Conservation (phyloP, 1,284 basidiomycete species). For the Heimioporus retisporus region DNA sequence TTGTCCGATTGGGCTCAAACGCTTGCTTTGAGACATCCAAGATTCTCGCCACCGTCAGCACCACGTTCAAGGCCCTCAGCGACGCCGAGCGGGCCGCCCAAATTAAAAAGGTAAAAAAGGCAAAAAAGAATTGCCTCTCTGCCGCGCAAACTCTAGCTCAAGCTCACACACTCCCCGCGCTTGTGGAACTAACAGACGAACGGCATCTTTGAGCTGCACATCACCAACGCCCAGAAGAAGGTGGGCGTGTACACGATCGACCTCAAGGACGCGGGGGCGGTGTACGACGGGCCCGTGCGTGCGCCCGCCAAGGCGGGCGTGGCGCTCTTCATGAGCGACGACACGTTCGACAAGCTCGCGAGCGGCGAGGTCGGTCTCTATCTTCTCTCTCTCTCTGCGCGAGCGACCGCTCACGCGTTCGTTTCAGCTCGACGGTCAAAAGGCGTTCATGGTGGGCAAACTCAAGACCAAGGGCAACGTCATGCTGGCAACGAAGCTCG, state of each 20-base stretch:
- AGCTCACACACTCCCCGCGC: too few relatives aligned
- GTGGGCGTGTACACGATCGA: conserved; percentile 95
- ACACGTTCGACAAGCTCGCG: conserved; percentile 73
- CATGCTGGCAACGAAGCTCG: conserved; percentile 92
- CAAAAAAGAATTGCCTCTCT: background rate
- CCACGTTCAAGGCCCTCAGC: conserved; percentile 71
- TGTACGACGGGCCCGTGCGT: conserved; percentile 84
- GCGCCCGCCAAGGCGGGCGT: conserved; percentile 81
- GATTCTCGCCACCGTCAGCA: conserved; percentile 69
- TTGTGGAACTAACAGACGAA: too few relatives aligned
- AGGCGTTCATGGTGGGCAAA: conserved; percentile 95
- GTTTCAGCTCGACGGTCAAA: conserved; percentile 83
- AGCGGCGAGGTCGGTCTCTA: conserved; percentile 72
- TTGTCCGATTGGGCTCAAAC: too few relatives aligned
- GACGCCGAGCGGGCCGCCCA: conserved; percentile 83
- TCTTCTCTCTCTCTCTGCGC: too few relatives aligned
- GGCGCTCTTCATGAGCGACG: conserved; percentile 81
- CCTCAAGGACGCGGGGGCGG: conserved; percentile 89
- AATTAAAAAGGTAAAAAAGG: conserved; percentile 67
- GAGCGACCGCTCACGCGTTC: too few relatives aligned
- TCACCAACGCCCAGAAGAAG: conserved; percentile 84
- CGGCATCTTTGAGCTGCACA: conserved; percentile 91
- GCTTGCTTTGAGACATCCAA: conserved; percentile 69
- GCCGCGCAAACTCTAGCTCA: too few relatives aligned
- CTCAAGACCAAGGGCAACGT: conserved; percentile 89